phyloP scores from a whole-genome alignment of 768 basidiomycete genomes.

The Mrakia blollopis region DNA sequence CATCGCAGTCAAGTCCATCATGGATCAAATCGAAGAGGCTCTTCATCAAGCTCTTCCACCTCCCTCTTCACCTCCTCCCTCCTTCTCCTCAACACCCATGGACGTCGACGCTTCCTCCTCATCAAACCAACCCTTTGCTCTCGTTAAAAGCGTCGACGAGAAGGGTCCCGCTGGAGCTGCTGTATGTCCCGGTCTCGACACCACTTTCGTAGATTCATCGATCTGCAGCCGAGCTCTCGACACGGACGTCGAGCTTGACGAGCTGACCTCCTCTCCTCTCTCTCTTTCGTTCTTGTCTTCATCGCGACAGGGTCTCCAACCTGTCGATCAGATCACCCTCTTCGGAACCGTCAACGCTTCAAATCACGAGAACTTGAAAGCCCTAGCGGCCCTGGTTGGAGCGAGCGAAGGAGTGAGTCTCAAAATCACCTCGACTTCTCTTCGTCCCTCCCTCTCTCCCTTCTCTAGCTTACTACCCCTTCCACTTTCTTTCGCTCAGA shows the following conservation, averaged over 20 bases:
- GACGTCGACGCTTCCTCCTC: constrained; percentile 7
- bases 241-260: too few relatives aligned
- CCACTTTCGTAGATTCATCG: neutral
- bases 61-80: neutral
- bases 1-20: constrained; percentile 23
- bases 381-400: constrained; percentile 21
- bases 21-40: constrained; percentile 23
- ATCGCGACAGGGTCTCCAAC: constrained; percentile 18
- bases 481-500: neutral
- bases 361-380: constrained; percentile 25
- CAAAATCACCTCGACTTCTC: neutral
- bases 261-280: neutral
- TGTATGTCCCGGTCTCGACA: neutral
- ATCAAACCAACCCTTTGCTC: constrained; percentile 13
- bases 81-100: neutral
- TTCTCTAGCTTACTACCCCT: too few relatives aligned
- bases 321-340: constrained; percentile 11
- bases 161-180: constrained; percentile 29
- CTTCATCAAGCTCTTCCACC: constrained; percentile 30
- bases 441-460: neutral
- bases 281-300: neutral
- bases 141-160: constrained; percentile 26
- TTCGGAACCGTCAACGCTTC: constrained; percentile 13
- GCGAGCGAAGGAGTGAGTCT: constrained; percentile 18
- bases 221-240: too few relatives aligned